phyloP scores from a whole-genome alignment of 192 early-diverging fungal species.

The Coemansia sp. region DNA sequence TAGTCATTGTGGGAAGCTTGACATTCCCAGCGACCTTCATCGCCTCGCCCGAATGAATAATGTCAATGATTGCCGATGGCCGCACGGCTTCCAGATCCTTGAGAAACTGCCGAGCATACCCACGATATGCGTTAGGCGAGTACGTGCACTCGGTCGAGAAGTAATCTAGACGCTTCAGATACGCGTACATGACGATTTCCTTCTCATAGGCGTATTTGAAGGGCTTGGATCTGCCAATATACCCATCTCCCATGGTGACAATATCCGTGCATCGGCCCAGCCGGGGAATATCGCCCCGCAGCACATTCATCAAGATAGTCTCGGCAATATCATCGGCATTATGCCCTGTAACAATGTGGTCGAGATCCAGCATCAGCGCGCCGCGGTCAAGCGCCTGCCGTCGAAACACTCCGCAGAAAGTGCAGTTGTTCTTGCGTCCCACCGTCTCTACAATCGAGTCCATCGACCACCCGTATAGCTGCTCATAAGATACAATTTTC shows the following conservation, averaged over 20 bases:
- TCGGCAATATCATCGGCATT: constrained; percentile 99
- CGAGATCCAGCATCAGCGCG: constrained; percentile 80
- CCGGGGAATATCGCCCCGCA: constrained; percentile 91
- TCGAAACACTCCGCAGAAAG: constrained; percentile 98
- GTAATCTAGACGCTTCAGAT: constrained; percentile 95
- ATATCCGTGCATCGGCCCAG: constrained; percentile 92
- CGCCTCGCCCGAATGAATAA: constrained; percentile 92
- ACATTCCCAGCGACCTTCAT: constrained; percentile 67
- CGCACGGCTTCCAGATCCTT: constrained; percentile 93
- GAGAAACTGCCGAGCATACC: constrained; percentile 88
- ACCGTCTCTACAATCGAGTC: constrained; percentile 93
- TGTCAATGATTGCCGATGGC: constrained; percentile 88
- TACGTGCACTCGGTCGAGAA: constrained; percentile 99
- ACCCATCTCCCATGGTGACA: constrained; percentile 70
- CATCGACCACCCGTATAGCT: constrained; percentile 99
- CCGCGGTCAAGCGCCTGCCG: constrained; percentile 96
- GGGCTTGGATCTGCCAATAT: constrained; percentile 87
- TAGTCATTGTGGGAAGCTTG: constrained; percentile 60
- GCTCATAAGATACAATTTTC: constrained; percentile 89
- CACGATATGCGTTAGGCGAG: constrained; percentile 95
- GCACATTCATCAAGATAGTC: constrained; percentile 97
- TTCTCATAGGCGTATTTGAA: constrained; percentile 99
- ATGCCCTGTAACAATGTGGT: constrained; percentile 98
- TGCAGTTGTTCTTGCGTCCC: constrained; percentile 97
- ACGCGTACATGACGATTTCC: constrained; percentile 99